These are phyloP conservation scores for Botryobasidium botryosum DNA, from an alignment of 768 basidiomycete species.

Conservation along the genomic window DNA sequence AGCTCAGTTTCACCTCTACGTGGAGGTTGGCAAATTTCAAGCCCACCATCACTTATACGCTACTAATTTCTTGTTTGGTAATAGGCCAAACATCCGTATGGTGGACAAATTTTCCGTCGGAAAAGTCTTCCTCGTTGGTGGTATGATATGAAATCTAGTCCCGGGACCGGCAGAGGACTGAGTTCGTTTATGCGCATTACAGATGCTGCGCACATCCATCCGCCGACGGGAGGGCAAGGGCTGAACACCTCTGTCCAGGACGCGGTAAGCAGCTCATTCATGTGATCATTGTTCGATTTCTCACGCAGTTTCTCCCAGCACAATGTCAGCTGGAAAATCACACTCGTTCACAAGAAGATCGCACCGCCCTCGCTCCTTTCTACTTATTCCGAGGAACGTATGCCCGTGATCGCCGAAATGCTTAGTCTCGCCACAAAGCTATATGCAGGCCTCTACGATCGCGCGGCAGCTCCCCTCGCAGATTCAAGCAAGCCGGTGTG, in stretches of 20 bases:
- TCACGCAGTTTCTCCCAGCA: not conserved
- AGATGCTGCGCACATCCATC: constrained; percentile 36
- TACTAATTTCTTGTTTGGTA: too few relatives aligned
- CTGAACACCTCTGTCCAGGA: constrained; percentile 26
- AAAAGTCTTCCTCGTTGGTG: constrained; percentile 32
- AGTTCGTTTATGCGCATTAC: not conserved
- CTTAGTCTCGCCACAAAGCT: too few relatives aligned
- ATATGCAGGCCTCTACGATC: too few relatives aligned
- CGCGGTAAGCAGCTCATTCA: constrained; percentile 16
- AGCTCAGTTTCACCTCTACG: too few relatives aligned
- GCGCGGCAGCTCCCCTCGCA: too few relatives aligned
- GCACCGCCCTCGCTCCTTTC: not conserved
- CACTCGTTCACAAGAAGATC: not conserved
- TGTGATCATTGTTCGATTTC: not conserved
- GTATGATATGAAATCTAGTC: constrained; percentile 15
- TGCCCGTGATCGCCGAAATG: too few relatives aligned
- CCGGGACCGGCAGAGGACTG: too few relatives aligned
- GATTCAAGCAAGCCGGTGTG: too few relatives aligned
- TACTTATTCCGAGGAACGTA: not conserved
- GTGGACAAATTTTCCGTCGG: constrained; percentile 26
- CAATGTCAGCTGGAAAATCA: not conserved
- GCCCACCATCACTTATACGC: too few relatives aligned
- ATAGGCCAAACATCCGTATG: constrained; percentile 33
- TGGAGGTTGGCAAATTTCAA: too few relatives aligned
- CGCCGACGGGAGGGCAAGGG: constrained; percentile 29